Base-by-base conservation (phyloP, 345 rosid species). In the Balakata baccata region DNA sequence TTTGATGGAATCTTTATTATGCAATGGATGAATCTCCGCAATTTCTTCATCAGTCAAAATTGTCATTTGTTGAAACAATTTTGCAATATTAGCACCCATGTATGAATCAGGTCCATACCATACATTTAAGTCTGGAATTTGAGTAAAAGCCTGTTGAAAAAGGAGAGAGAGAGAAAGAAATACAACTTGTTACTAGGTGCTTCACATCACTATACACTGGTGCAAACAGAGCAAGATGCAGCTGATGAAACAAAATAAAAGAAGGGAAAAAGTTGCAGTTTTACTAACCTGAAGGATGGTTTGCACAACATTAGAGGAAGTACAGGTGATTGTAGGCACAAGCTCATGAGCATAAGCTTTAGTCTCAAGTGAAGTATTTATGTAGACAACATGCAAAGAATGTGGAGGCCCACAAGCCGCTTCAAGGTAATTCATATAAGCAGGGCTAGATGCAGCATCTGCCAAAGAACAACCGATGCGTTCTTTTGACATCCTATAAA, bases 81-180 rank as follows among this genome's bases (percentile, higher is more conserved):
- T 88, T 60, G 81, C 85, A 72, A 95, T 87, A 82, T 95, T 93
- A 41, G 98, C 99, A 79, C 99, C 99, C 98, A 95, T 93, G 86
- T 92, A 92, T 57, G 98, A 86, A 81, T 95, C 99, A 22, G 99
- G 99, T 72, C 99, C 99, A 38, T 95, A 95, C 89, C 97, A 93
- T 61, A 91, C 71, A 66, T 75, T 86, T 23, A 95, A 77, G 73
- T 90, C 91, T 18, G 96, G 88, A 77, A 95, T 80, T 83, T 92
- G 94, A 70, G 96, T 69, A 81, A 87, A 92, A 50, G 97, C 97
- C 99, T 92, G 84, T 56, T 16, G 60, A 51, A 7, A 25, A 60
- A 43, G 46, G 46, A 43, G 6, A 43, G 1, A 5, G 46, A 5
- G 9, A 8, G 37, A 72, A 1, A 34, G 45, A 16, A 23, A 51